Evolutionary conservation across 116 monocot species (phyloP).

Genomic region (Cymodocea nodosa): DNA sequence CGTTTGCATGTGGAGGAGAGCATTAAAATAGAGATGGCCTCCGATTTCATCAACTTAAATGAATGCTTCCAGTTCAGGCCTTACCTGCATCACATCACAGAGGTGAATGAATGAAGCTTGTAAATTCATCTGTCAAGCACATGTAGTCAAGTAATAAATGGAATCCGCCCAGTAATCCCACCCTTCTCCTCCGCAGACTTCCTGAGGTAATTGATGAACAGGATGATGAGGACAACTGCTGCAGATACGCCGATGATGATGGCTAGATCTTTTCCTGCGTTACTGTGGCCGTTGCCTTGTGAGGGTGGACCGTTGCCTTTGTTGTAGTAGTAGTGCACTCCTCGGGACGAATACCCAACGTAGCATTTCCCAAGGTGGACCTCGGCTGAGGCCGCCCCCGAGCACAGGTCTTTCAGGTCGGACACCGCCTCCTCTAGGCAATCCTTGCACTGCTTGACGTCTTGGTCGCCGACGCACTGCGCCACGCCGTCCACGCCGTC

Average conservation of each 20-base stretch:
- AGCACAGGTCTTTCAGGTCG: constrained; percentile 38
- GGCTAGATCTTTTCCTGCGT: constrained; percentile 48
- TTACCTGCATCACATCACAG: no score
- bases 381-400: constrained; percentile 42
- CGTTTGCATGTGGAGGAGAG: no score
- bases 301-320: neutral
- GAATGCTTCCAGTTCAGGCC: no score
- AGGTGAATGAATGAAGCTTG: no score
- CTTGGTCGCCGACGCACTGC: constrained; percentile 75
- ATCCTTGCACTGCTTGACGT: constrained; percentile 31
- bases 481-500: constrained; percentile 41
- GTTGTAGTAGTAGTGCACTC: neutral
- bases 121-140: no score
- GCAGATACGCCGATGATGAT: constrained; percentile 66
- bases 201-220: constrained; percentile 54
- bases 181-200: constrained; percentile 4
- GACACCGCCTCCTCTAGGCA: constrained; percentile 37
- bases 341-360: constrained; percentile 10
- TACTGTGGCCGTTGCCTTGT: neutral
- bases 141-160: no score
- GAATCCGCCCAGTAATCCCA: neutral
- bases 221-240: constrained; percentile 45
- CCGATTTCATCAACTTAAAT: no score
- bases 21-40: no score
- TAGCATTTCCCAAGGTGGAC: constrained; percentile 83